phyloP scores from a whole-genome alignment of 169 alveolate species.

The Amoebophrya sp. region DNA sequence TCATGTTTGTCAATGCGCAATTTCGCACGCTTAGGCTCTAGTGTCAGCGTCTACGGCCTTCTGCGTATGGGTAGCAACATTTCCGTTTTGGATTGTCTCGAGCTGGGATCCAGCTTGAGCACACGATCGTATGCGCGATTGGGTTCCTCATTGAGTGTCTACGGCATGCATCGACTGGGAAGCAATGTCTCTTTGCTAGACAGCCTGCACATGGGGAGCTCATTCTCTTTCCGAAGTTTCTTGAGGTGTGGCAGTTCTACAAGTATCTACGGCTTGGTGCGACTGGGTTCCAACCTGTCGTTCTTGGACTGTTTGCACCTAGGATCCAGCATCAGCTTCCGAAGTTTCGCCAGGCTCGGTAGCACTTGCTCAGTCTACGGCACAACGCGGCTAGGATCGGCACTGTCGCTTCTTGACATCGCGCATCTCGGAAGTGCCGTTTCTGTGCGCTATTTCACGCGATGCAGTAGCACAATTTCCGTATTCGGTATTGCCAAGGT shows the following conservation, averaged over 20 bases:
- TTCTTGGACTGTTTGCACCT: background rate
- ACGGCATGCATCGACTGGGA: slow-evolving; percentile 13
- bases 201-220: background rate
- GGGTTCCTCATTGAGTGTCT: background rate
- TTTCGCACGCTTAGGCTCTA: slow-evolving; percentile 21
- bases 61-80: background rate
- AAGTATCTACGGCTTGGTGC: background rate
- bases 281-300: background rate
- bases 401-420: slow-evolving; percentile 11
- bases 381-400: background rate
- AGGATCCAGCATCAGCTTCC: slow-evolving; percentile 22
- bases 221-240: slow-evolving; percentile 20
- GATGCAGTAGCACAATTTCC: background rate
- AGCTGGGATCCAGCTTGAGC: background rate
- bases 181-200: background rate
- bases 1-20: background rate
- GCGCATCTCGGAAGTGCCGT: background rate
- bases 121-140: background rate
- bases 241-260: background rate
- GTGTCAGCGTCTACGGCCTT: background rate
- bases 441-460: background rate
- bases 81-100: background rate
- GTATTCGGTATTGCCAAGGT: slow-evolving; percentile 25
- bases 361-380: background rate
- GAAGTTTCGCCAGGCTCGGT: slow-evolving; percentile 27